Evolutionary conservation across 106 monocot genomes (phyloP).

Genomic region (Agapanthus africanus): DNA sequence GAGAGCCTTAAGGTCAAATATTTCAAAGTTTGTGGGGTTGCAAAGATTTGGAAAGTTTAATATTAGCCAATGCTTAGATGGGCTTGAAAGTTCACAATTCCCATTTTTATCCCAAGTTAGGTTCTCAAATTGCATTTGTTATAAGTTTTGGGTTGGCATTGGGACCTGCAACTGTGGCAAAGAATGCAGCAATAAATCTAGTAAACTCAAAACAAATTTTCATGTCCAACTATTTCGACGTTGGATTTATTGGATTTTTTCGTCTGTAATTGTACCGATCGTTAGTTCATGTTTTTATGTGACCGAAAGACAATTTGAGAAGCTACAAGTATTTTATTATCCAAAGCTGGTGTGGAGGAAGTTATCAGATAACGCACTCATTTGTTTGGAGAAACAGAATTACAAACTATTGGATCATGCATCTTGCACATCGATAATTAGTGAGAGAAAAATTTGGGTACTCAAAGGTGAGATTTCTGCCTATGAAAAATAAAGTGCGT

Average conservation of each 20-base stretch:
- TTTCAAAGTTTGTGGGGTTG: slow-evolving; percentile 70
- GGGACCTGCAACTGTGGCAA: not conserved
- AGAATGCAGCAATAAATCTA: not conserved
- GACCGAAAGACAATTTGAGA: slow-evolving; percentile 67
- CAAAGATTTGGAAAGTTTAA: slow-evolving; percentile 55
- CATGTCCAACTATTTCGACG: slow-evolving; percentile 23
- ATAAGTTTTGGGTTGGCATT: not conserved
- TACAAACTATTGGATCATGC: slow-evolving; percentile 29
- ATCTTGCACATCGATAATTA: slow-evolving; percentile 15
- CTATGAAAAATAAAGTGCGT: slow-evolving; percentile 58
- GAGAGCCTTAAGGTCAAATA: slow-evolving; percentile 74
- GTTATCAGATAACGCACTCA: slow-evolving; percentile 23
- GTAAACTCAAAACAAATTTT: not conserved
- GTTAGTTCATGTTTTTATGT: slow-evolving; percentile 69
- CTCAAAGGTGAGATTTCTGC: slow-evolving; percentile 84
- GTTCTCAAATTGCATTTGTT: slow-evolving; percentile 12
- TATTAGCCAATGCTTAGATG: slow-evolving; percentile 47
- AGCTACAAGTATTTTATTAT: slow-evolving; percentile 69
- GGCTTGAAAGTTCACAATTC: slow-evolving; percentile 42
- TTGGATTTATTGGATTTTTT: slow-evolving; percentile 89
- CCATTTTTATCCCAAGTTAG: slow-evolving; percentile 39
- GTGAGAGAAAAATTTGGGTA: slow-evolving; percentile 49
- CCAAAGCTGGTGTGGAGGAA: slow-evolving; percentile 59
- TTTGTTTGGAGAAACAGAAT: slow-evolving; percentile 27
- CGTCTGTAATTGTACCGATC: slow-evolving; percentile 55